These are phyloP conservation scores for Carallia pectinifolia DNA, from an alignment of 345 rosid species.

Conservation along the genomic window DNA sequence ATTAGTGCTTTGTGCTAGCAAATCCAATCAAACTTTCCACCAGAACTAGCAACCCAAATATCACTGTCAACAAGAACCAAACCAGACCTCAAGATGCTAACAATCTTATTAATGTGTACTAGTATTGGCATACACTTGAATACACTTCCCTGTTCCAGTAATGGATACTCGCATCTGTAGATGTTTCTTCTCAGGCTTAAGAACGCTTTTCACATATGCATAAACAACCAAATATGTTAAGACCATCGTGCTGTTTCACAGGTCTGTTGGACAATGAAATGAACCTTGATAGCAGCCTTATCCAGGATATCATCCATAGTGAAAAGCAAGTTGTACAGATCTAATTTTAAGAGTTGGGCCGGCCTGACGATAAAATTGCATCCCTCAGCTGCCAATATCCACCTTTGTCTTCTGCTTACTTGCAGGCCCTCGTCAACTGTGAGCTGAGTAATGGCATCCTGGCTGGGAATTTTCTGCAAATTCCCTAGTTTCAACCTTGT, in stretches of 20 bases:
- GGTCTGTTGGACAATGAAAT: not conserved
- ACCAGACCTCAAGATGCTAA: not conserved
- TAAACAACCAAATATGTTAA: not conserved
- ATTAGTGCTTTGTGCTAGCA: not conserved
- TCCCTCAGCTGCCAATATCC: slow-evolving; percentile 24
- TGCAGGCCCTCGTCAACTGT: slow-evolving; percentile 38
- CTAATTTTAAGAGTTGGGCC: not conserved
- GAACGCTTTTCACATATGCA: not conserved
- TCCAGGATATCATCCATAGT: not conserved
- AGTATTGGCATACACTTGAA: not conserved
- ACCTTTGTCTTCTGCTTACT: slow-evolving; percentile 26
- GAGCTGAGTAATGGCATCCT: slow-evolving; percentile 29
- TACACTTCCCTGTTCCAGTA: not conserved
- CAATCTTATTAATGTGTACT: too few relatives aligned
- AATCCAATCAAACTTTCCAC: too few relatives aligned
- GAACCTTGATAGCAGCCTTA: not conserved
- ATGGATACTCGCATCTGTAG: not conserved
- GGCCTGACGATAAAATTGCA: not conserved
- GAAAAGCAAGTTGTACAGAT: not conserved
- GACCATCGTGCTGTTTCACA: not conserved
- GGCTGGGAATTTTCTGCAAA: slow-evolving; percentile 28
- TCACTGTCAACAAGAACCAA: not conserved
- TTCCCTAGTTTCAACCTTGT: slow-evolving; percentile 25
- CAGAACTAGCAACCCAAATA: not conserved
- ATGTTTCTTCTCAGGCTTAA: not conserved